phyloP scores from a whole-genome alignment of 768 basidiomycete species.

The Phaeotremella skinneri region DNA sequence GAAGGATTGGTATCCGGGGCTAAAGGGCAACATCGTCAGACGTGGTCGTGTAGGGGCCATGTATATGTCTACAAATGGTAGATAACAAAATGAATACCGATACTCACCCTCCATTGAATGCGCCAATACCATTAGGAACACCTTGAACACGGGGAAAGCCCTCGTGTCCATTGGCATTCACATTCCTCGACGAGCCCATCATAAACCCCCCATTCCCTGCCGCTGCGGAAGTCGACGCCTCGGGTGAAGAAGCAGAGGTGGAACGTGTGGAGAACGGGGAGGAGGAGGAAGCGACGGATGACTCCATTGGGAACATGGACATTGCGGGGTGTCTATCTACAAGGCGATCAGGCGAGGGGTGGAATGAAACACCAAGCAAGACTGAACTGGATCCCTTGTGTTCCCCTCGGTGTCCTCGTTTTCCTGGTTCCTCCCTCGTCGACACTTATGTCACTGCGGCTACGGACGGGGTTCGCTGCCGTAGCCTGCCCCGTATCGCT shows the following conservation, averaged over 20 bases:
- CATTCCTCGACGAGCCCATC: neutral
- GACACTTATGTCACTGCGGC: too few relatives aligned
- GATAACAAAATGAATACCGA: neutral
- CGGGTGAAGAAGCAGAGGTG: slow-evolving; percentile 26
- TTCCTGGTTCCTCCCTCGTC: too few relatives aligned
- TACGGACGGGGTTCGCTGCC: too few relatives aligned
- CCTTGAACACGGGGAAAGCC: slow-evolving; percentile 8
- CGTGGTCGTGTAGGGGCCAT: too few relatives aligned
- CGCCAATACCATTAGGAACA: slow-evolving; percentile 19
- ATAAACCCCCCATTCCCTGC: slow-evolving; percentile 15
- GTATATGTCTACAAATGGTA: neutral
- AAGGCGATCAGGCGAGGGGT: too few relatives aligned
- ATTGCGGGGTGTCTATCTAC: neutral
- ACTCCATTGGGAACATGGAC: slow-evolving; percentile 30
- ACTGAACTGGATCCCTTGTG: too few relatives aligned
- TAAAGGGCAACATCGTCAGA: too few relatives aligned
- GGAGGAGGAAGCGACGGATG: slow-evolving; percentile 25
- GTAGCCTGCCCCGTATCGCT: too few relatives aligned
- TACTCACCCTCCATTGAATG: slow-evolving; percentile 19
- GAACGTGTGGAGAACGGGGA: slow-evolving; percentile 31
- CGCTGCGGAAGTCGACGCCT: slow-evolving; percentile 3
- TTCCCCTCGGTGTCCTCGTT: too few relatives aligned
- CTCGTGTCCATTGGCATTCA: neutral
- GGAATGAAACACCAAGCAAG: too few relatives aligned
- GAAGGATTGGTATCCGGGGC: slow-evolving; percentile 4